Percentiles rank a stretch among this genome's conserved stretches.
These are phyloP conservation scores for Tricholoma saponaceum DNA, from an alignment of 768 basidiomycete genomes.

Conservation along the genomic window DNA sequence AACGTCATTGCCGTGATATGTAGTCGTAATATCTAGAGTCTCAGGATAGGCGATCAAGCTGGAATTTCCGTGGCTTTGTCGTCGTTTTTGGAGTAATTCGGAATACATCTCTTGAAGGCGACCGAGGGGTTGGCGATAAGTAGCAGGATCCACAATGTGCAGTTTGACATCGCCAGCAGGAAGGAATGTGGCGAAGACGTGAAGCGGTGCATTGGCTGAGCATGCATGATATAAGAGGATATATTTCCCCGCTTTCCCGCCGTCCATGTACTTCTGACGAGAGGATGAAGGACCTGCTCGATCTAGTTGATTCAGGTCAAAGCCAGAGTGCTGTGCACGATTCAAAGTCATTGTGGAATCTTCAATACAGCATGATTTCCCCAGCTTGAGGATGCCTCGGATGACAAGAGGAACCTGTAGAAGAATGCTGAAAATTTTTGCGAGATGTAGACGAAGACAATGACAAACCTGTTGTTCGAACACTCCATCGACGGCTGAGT, in stretches of 20 bases:
- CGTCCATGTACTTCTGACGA: conserved; percentile 68
- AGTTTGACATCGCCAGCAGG: conserved; percentile 68
- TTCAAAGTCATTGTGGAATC: conserved; percentile 71
- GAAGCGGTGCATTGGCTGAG: conserved; percentile 67
- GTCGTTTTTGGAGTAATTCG: conserved; percentile 54
- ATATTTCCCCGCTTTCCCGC: conserved; percentile 67
- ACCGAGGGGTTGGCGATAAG: conserved; percentile 77
- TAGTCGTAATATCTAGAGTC: conserved; percentile 54
- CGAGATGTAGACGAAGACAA: not conserved
- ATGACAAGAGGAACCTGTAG: conserved; percentile 75
- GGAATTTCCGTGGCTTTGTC: conserved; percentile 33
- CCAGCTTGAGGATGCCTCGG: conserved; percentile 78
- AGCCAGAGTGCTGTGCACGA: conserved; percentile 74
- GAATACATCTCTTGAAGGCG: conserved; percentile 73
- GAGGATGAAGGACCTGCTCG: conserved; percentile 52
- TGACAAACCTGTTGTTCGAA: conserved; percentile 82
- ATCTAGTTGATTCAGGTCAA: conserved; percentile 82
- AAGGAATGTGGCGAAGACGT: conserved; percentile 86
- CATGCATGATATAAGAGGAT: conserved; percentile 87
- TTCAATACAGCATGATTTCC: conserved; percentile 73
- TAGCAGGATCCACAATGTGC: conserved; percentile 88
- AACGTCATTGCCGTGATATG: conserved; percentile 75
- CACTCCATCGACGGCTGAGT: conserved; percentile 92
- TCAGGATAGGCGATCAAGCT: conserved; percentile 62
- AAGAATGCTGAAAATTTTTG: conserved; percentile 2